phyloP scores from a whole-genome alignment of 768 basidiomycete species.

The Leccinellum luteum region DNA sequence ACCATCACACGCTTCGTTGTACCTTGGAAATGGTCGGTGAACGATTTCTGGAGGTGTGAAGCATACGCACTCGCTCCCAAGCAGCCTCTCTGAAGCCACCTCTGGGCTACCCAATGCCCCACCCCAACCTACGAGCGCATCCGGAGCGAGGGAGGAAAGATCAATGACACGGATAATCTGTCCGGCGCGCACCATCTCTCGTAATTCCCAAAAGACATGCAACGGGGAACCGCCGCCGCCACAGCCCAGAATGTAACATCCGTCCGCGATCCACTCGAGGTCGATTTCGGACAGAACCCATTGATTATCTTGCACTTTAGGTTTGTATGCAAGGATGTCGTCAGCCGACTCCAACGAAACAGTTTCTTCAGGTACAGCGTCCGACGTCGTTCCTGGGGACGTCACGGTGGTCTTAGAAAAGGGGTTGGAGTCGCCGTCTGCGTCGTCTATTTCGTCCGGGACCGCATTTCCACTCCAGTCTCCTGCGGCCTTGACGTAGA shows the following conservation, averaged over 20 bases:
- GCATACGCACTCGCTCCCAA: slow-evolving; percentile 35
- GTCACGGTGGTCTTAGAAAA: slow-evolving; percentile 4
- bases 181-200: slow-evolving; percentile 53
- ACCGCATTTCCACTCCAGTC: slow-evolving; percentile 37
- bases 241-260: slow-evolving; percentile 59
- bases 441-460: slow-evolving; percentile 22
- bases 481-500: slow-evolving; percentile 62
- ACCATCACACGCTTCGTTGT: slow-evolving; percentile 33
- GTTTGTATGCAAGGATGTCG: slow-evolving; percentile 36
- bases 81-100: slow-evolving; percentile 36
- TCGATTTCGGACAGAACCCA: slow-evolving; percentile 49
- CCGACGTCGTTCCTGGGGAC: not conserved
- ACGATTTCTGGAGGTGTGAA: not conserved
- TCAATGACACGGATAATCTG: slow-evolving; percentile 45
- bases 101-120: slow-evolving; percentile 45
- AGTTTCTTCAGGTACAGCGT: slow-evolving; percentile 9
- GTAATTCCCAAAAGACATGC: slow-evolving; percentile 46
- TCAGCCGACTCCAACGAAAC: slow-evolving; percentile 15
- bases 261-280: slow-evolving; percentile 59
- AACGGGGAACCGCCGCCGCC: slow-evolving; percentile 64
- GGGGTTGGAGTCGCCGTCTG: not conserved
- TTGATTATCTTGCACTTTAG: slow-evolving; percentile 37
- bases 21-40: slow-evolving; percentile 15
- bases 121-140: slow-evolving; percentile 41
- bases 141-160: slow-evolving; percentile 39